Conservation (phyloP, 768 basidiomycete genomes). For the Clitopilus passeckerianus region DNA sequence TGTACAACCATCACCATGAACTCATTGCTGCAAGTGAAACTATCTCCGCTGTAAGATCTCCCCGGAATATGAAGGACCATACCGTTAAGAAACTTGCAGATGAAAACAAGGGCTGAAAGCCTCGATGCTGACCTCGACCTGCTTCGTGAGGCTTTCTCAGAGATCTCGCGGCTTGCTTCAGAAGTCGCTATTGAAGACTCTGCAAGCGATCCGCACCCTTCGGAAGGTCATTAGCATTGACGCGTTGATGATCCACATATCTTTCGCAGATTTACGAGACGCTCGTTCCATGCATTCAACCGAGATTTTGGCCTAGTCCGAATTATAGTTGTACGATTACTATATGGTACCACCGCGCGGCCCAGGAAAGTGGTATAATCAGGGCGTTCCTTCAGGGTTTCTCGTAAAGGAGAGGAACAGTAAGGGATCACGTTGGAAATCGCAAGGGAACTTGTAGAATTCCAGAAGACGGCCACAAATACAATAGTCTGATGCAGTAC, state of each 20-base stretch:
- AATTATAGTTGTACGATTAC: too few relatives aligned
- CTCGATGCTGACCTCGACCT: constrained; percentile 82
- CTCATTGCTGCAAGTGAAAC: constrained; percentile 92
- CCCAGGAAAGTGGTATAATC: too few relatives aligned
- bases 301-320: too few relatives aligned
- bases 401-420: neutral
- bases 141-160: constrained; percentile 76
- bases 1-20: constrained; percentile 95
- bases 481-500: neutral
- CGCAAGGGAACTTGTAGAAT: neutral
- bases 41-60: constrained; percentile 65
- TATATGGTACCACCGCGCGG: too few relatives aligned
- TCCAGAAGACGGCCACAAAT: neutral
- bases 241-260: neutral
- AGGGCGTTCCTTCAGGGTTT: too few relatives aligned
- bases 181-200: constrained; percentile 52
- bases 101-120: constrained; percentile 84
- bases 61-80: neutral
- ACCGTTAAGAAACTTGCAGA: constrained; percentile 36
- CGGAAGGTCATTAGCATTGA: neutral
- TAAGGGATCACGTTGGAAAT: neutral
- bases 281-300: neutral
- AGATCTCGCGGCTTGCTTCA: constrained; percentile 74
- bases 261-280: neutral
- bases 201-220: neutral